Percentiles rank a stretch among this genome's conserved stretches.
Evolutionary conservation across 2,329 filamentous ascomycete species (phyloP).

Genomic region (Pseudocercospora vitis): DNA sequence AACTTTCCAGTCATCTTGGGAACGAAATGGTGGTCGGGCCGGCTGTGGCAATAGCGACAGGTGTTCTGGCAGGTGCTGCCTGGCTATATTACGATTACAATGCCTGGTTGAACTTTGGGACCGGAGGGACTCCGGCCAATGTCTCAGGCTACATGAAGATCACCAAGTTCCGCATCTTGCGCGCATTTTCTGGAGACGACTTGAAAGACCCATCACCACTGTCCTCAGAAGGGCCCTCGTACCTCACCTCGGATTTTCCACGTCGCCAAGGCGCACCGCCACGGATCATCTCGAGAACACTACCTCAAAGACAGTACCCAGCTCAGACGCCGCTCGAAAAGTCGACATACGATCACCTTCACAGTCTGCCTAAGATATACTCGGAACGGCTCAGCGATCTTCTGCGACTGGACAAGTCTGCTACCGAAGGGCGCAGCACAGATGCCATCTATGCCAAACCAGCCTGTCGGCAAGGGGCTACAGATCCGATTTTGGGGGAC

Average conservation of each 20-base stretch:
- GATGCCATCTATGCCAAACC: slow-evolving; percentile 24
- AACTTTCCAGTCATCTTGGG: too few species aligned
- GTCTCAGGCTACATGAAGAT: slow-evolving; percentile 20
- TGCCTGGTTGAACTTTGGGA: slow-evolving; percentile 22
- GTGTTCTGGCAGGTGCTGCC: too few species aligned
- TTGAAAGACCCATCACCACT: slow-evolving; percentile 16
- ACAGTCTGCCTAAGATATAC: slow-evolving; percentile 17
- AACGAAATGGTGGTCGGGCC: too few species aligned
- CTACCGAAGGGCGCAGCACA: slow-evolving; percentile 20
- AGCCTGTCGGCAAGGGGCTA: background rate
- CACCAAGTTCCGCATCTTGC: slow-evolving; percentile 20
- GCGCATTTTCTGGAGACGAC: slow-evolving; percentile 17
- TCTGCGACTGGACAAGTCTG: slow-evolving; percentile 17
- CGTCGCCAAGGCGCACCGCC: slow-evolving; percentile 11
- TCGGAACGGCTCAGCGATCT: slow-evolving; percentile 1
- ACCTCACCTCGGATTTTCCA: slow-evolving; percentile 14
- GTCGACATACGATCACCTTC: slow-evolving; percentile 10
- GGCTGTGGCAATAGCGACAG: too few species aligned
- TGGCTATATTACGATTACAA: too few species aligned
- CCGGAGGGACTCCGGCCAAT: slow-evolving; percentile 21
- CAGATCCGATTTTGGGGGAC: slow-evolving; percentile 18
- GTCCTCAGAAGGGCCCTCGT: slow-evolving; percentile 7
- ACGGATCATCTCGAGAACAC: slow-evolving; percentile 14
- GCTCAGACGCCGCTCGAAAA: slow-evolving; percentile 10
- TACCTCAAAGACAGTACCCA: slow-evolving; percentile 23